Base-by-base conservation (phyloP, 2,329 filamentous ascomycete species). In the Talaromyces sp. region DNA sequence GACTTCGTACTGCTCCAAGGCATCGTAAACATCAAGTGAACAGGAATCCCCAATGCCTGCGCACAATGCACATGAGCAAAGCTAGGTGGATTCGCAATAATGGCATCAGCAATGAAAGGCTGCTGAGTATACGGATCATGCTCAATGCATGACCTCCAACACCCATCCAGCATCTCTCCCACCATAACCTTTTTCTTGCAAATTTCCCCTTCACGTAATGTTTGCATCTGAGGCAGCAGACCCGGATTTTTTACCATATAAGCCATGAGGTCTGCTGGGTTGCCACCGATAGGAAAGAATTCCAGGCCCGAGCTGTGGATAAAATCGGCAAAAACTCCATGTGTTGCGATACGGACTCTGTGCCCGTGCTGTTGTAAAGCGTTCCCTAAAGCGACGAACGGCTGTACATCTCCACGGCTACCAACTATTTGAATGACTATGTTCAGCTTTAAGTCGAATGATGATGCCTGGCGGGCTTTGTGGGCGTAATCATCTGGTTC, bases 331-430 rank as follows among this genome's bases (percentile, higher is more conserved):
- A 85, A 85, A 3, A 76, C 73, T 8, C 73, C 61, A 60, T 85
- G 83, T 0, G 83, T 86, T 22, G 81, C 82, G 10, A 85, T 69
- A 2, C 83, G 77, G 2, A 86, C 80, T 9, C 82, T 77, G 60
- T 85, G 82, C 2, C 79, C 77, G 49, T 80, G 72, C 2, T 71
- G 68, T 56, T 80, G 75, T 0, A 85, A 63, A 11, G 77, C 75
- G 32, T 75, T 77, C 0, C 80, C 83, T 1, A 86, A 70, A 0
- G 82, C 80, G 46, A 86, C 71, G 49, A 86, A 86, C 0, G 83
- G 83, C 52, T 86, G 83, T 0, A 84, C 79, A 62, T 84, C 81
- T 8, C 81, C 81, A 8, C 8, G 82, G 76, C 62, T 86, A 76
- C 36, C 83, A 71, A 84, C 81, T 2, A 83, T 78, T 50, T 83